Conservation (phyloP, 768 basidiomycete genomes). For the Kwoniella dendrophila region DNA sequence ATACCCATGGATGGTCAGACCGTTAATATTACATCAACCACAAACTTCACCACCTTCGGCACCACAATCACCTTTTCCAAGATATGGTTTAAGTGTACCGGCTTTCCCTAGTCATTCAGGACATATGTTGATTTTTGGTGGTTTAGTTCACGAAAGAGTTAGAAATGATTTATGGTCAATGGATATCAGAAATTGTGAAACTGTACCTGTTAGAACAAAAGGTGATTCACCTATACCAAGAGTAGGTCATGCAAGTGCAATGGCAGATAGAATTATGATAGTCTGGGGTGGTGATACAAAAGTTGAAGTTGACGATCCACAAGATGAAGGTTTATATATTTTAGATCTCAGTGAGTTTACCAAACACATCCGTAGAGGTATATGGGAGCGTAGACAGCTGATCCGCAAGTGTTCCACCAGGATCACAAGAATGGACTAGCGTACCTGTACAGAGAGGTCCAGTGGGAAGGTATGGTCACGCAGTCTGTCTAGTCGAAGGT, state of each 20-base stretch:
- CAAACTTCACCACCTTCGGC: conserved; percentile 63
- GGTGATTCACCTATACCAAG: conserved; percentile 86
- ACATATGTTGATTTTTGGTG: conserved; percentile 94
- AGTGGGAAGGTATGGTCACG: conserved; percentile 90
- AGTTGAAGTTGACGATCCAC: conserved; percentile 67
- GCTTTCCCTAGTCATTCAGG: conserved; percentile 65
- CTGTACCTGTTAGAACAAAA: conserved; percentile 78
- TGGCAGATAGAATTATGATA: conserved; percentile 92
- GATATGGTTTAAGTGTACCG: conserved; percentile 85
- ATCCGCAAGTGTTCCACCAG: conserved; percentile 60
- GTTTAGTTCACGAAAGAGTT: conserved; percentile 85
- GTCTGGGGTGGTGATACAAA: conserved; percentile 99
- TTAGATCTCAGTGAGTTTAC: conserved; percentile 79
- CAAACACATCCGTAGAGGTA: background rate
- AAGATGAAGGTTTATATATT: conserved; percentile 91
- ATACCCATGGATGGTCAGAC: conserved; percentile 48
- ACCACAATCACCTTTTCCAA: conserved; percentile 72
- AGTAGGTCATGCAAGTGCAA: conserved; percentile 95
- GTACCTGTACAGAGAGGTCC: conserved; percentile 75
- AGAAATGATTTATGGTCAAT: conserved; percentile 94
- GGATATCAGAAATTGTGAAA: conserved; percentile 73
- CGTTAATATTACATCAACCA: conserved; percentile 29
- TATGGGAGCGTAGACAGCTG: background rate
- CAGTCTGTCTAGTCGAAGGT: conserved; percentile 86
- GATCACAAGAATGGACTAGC: conserved; percentile 91